These are phyloP conservation scores for Heliamphora exappendiculata DNA, from an alignment of 148 eudicot species.

Conservation along the genomic window DNA sequence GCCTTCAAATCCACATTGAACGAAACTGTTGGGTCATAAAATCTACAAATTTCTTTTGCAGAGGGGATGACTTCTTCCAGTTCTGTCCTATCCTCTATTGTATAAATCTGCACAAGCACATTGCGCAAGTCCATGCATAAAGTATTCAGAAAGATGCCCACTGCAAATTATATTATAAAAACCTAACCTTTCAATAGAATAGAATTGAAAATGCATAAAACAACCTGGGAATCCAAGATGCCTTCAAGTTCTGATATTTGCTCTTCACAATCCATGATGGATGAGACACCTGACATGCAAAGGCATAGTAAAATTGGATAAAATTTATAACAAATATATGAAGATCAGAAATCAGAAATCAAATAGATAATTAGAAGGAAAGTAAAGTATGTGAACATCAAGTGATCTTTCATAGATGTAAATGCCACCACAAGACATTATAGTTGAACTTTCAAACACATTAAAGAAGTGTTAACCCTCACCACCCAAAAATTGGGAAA, in stretches of 20 bases:
- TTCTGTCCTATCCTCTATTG: slow-evolving; percentile 31
- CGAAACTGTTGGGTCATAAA: slow-evolving; percentile 32
- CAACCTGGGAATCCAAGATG: slow-evolving; percentile 52
- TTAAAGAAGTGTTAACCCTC: neutral
- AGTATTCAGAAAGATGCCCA: neutral
- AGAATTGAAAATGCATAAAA: neutral
- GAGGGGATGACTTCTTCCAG: slow-evolving; percentile 32
- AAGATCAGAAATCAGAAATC: neutral
- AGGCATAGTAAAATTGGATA: neutral
- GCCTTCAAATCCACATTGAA: slow-evolving; percentile 26
- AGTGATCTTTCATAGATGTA: neutral
- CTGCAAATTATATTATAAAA: neutral
- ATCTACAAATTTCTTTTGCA: slow-evolving; percentile 28
- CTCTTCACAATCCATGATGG: slow-evolving; percentile 32
- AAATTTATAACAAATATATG: neutral
- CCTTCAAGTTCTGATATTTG: slow-evolving; percentile 51
- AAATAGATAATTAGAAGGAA: neutral
- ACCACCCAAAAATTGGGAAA: neutral
- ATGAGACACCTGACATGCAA: slow-evolving; percentile 35
- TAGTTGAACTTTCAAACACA: neutral
- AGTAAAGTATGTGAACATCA: neutral
- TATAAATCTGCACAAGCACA: slow-evolving; percentile 28
- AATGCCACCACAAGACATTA: neutral
- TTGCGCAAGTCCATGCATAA: neutral
- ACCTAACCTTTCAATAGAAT: neutral